A percentile compares a stretch with the other conserved stretches of the same genome.
phyloP scores from a whole-genome alignment of 1,284 basidiomycete species.

The Mrakiaceae sp. region DNA sequence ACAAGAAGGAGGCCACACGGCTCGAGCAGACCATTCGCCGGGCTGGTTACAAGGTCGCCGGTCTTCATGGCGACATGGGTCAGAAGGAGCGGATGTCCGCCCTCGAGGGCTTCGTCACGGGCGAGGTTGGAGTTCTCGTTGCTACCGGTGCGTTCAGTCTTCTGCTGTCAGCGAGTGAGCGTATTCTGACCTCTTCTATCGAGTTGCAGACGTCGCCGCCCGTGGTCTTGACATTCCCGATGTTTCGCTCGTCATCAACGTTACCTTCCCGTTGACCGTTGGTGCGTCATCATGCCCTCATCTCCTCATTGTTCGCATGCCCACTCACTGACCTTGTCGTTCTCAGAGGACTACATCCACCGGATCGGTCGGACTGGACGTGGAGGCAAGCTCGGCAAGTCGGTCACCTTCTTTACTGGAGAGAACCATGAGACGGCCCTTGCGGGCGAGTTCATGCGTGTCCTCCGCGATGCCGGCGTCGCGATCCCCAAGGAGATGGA shows the following conservation, averaged over 20 bases:
- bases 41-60: constrained; percentile 74
- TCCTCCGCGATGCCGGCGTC: constrained; percentile 79
- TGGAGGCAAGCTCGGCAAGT: constrained; percentile 80
- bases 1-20: constrained; percentile 93
- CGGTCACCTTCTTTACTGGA: constrained; percentile 94
- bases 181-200: neutral
- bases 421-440: constrained; percentile 73
- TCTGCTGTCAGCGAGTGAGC: too few species aligned
- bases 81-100: constrained; percentile 78
- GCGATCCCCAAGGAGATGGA: constrained; percentile 62
- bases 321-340: neutral
- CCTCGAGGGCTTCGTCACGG: constrained; percentile 80
- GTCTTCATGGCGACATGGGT: constrained; percentile 84
- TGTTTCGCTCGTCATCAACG: constrained; percentile 84
- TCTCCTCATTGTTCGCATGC: neutral
- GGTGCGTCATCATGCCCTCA: constrained; percentile 40
- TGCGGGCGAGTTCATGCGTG: constrained; percentile 86
- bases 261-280: constrained; percentile 92
- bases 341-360: constrained; percentile 70
- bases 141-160: constrained; percentile 48
- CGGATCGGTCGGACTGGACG: constrained; percentile 93
- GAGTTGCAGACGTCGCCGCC: constrained; percentile 71
- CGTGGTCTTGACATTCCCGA: constrained; percentile 95
- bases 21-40: constrained; percentile 70
- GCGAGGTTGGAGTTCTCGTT: constrained; percentile 71